Evolutionary conservation across 805 yeast species (phyloP).

Genomic region (Saccharomycopsis sp.): DNA sequence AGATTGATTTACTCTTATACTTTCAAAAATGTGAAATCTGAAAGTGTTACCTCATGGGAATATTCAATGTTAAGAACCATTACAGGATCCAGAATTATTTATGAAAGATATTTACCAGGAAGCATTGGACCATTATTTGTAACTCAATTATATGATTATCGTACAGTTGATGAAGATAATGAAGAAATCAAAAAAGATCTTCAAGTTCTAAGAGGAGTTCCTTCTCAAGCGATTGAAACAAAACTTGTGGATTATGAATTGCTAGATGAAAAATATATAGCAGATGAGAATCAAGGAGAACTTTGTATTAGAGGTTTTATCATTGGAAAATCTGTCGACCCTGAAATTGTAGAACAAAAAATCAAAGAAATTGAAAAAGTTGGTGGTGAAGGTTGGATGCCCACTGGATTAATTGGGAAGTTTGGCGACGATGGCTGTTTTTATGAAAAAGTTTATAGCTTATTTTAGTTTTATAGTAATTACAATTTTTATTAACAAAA

Average conservation of each 20-base stretch:
- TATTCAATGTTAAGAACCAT: constrained; percentile 5
- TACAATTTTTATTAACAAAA: too few species aligned
- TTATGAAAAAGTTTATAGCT: constrained; percentile 14
- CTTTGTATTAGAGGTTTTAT: constrained; percentile 17
- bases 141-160: constrained; percentile 16
- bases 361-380: constrained; percentile 10
- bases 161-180: constrained; percentile 5
- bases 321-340: constrained; percentile 13
- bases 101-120: constrained; percentile 14
- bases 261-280: constrained; percentile 9
- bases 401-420: constrained; percentile 17
- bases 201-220: constrained; percentile 11
- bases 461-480: too few species aligned
- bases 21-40: not conserved
- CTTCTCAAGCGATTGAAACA: constrained; percentile 13
- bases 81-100: constrained; percentile 11
- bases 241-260: constrained; percentile 15
- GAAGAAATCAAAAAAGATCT: not conserved
- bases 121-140: constrained; percentile 12
- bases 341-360: constrained; percentile 7
- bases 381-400: constrained; percentile 19
- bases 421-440: constrained; percentile 18
- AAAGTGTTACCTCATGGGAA: constrained; percentile 4
- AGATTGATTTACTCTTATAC: constrained; percentile 5
- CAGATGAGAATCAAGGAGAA: constrained; percentile 15